Percentiles rank a stretch among this genome's conserved stretches.
Evolutionary conservation across 2,329 filamentous ascomycete genomes (phyloP).

Genomic region (Grosmannia serpens): DNA sequence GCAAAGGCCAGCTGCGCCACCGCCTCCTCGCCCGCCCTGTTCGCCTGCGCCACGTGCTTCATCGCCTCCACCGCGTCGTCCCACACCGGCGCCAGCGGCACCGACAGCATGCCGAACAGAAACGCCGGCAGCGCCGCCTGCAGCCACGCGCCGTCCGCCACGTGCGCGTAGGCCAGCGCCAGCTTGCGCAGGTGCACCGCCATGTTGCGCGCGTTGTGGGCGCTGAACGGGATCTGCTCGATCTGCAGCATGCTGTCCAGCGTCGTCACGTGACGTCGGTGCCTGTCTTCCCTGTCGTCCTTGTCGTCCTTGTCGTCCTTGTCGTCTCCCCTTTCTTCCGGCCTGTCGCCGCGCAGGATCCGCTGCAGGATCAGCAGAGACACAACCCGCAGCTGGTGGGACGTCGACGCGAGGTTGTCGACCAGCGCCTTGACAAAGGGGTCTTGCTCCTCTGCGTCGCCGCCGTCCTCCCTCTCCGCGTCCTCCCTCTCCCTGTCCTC

Average conservation of each 20-base stretch:
- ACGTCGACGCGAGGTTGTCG: slow-evolving; percentile 62
- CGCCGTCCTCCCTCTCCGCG: slow-evolving; percentile 17
- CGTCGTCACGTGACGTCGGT: slow-evolving; percentile 18
- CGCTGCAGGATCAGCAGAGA: slow-evolving; percentile 57
- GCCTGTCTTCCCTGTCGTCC: slow-evolving; percentile 13
- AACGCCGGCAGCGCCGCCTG: slow-evolving; percentile 65
- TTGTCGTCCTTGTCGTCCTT: not conserved
- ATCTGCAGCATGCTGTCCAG: slow-evolving; percentile 61
- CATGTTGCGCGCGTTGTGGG: slow-evolving; percentile 65
- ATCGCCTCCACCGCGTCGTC: slow-evolving; percentile 69
- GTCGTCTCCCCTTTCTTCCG: not conserved
- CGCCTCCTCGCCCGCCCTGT: slow-evolving; percentile 57
- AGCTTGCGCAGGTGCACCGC: slow-evolving; percentile 81
- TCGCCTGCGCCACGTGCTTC: slow-evolving; percentile 57
- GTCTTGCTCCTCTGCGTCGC: slow-evolving; percentile 39
- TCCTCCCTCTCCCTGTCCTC: slow-evolving; percentile 9
- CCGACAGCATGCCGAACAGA: slow-evolving; percentile 79
- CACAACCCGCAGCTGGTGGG: slow-evolving; percentile 59
- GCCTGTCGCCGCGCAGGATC: not conserved
- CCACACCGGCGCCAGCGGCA: slow-evolving; percentile 77
- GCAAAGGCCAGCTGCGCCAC: slow-evolving; percentile 63
- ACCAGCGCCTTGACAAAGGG: slow-evolving; percentile 54
- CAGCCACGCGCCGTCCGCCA: slow-evolving; percentile 52
- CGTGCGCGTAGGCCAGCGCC: slow-evolving; percentile 47
- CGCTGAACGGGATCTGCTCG: slow-evolving; percentile 65